These are phyloP conservation scores for Tetrahymena thermophila DNA, from an alignment of 73 alveolate genomes.

Conservation along the genomic window DNA sequence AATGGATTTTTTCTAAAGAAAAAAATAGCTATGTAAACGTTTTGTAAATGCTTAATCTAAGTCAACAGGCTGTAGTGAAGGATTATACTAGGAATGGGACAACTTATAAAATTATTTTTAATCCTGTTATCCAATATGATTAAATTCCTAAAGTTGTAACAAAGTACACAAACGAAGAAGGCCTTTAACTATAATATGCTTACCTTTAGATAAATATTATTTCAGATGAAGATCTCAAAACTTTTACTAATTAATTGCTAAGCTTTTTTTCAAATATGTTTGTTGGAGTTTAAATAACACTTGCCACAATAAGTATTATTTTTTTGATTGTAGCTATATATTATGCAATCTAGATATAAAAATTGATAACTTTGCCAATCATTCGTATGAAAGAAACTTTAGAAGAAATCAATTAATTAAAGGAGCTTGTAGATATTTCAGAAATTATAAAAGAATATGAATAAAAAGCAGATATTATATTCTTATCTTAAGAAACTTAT, in stretches of 20 bases:
- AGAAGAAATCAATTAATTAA: background rate
- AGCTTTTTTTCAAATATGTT: background rate
- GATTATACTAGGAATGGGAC: background rate
- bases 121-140: background rate
- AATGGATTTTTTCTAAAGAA: background rate
- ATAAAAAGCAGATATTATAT: background rate
- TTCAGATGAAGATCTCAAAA: background rate
- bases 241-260: background rate
- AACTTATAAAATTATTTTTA: background rate
- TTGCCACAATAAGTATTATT: background rate
- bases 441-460: background rate
- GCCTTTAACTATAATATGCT: background rate
- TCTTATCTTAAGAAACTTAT: background rate
- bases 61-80: background rate
- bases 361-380: background rate
- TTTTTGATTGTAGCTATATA: background rate
- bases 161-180: background rate
- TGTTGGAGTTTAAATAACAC: background rate
- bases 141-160: background rate
- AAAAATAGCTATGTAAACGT: background rate
- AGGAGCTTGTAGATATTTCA: background rate
- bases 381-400: background rate
- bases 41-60: background rate
- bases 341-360: background rate
- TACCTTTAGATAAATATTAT: background rate